These are phyloP conservation scores for Penicillium paxilli DNA, from an alignment of 495 filamentous ascomycete species.

Conservation along the genomic window DNA sequence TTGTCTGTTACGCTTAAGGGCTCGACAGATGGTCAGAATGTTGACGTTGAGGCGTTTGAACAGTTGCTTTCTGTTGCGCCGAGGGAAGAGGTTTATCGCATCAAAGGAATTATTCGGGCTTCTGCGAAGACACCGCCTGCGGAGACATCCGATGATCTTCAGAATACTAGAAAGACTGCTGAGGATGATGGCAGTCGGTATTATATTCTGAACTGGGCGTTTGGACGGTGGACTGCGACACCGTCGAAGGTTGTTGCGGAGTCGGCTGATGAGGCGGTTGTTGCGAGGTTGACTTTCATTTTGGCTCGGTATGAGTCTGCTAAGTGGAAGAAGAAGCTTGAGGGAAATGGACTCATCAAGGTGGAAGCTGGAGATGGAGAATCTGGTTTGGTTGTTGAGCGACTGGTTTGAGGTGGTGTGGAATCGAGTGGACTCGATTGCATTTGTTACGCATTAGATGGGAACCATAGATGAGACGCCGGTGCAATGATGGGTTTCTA, in stretches of 20 bases:
- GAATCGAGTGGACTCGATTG: background rate
- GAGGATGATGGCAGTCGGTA: slow-evolving; percentile 14
- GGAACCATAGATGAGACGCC: background rate
- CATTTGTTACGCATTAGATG: background rate
- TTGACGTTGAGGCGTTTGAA: slow-evolving; percentile 67
- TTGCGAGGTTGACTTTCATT: slow-evolving; percentile 80
- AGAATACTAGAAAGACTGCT: slow-evolving; percentile 8
- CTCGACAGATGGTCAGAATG: slow-evolving; percentile 26
- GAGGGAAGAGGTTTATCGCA: slow-evolving; percentile 92
- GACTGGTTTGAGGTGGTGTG: slow-evolving; percentile 30
- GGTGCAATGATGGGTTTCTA: background rate
- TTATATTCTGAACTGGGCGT: slow-evolving; percentile 97
- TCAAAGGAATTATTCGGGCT: slow-evolving; percentile 77
- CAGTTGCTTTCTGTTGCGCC: slow-evolving; percentile 66
- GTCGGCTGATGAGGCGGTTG: slow-evolving; percentile 41
- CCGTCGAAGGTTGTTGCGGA: slow-evolving; percentile 46
- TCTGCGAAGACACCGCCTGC: slow-evolving; percentile 53
- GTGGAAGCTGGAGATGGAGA: slow-evolving; percentile 28
- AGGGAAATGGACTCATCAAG: slow-evolving; percentile 59
- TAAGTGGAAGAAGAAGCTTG: slow-evolving; percentile 86
- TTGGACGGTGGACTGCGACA: slow-evolving; percentile 91
- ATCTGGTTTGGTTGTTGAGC: slow-evolving; percentile 37
- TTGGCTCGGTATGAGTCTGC: slow-evolving; percentile 79
- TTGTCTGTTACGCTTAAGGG: slow-evolving; percentile 69
- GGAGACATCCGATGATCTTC: slow-evolving; percentile 54